Evolutionary conservation across 768 basidiomycete species (phyloP), one percentile per base, ranked within the genome.

Genomic region (Mycena olivaceomarginata): DNA sequence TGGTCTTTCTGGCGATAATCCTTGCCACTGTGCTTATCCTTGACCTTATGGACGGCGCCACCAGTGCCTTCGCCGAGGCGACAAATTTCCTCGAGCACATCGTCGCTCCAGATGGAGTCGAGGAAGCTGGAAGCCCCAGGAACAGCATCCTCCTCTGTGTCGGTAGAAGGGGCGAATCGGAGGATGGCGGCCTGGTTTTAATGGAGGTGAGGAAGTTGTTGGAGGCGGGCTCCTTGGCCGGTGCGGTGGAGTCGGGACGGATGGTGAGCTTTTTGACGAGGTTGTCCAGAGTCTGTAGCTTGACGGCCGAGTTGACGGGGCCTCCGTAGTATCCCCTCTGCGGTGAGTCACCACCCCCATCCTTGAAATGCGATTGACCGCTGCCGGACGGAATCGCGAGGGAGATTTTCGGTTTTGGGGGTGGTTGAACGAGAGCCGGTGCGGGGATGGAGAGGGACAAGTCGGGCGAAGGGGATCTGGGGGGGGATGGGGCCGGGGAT

Each of bases 51-150:
- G 13, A 99, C 98, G 11, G 97, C 97, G 62, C 98, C 98, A 62
- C 98, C 97, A 71, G 97, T 97, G 56, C 98, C 98, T 82, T 99
- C 97, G 22, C 98, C 98, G 2, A 99, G 88, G 70, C 96, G 92
- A 16, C 87, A 84, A 11, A 97, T 78, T 79, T 96, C 95, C 79
- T 97, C 95, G 72, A 99, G 89, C 73, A 92, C 82, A 71, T 92
- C 91, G 83, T 97, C 95, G 11, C 92, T 90, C 90, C 91, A 96
- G 72, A 91, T 84, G 69, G 83, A 77, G 18, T 86, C 82, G 37
- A 79, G 73, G n/a, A 83, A 66, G 13, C 78, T 41, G 31, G 31
- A 31, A 15, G 79, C 60, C 12, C 70, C 46, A 12, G 56, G 80
- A 64, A 83, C 68, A 20, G 79, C 82, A 22, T 82, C 82, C 25